Evolutionary conservation across 176 grass and related monocot genomes (phyloP).

Genomic region (Urochloa ruziziensis): DNA sequence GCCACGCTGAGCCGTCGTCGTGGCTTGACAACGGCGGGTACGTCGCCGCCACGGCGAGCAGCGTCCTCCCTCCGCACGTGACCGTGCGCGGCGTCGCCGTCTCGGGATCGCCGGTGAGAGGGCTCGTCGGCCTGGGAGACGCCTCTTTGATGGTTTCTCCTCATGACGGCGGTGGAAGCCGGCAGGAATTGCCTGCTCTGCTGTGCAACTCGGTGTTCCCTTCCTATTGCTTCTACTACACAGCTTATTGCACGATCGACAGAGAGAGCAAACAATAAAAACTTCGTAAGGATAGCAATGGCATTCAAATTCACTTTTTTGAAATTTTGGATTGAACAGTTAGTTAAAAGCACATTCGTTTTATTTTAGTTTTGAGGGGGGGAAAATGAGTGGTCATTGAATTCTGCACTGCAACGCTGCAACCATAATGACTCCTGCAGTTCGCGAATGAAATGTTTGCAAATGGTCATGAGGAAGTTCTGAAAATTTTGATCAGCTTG

Average conservation of each 20-base stretch:
- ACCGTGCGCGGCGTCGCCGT: slow-evolving; percentile 7
- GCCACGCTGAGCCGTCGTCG: background rate
- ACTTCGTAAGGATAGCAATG: background rate
- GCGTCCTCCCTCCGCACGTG: slow-evolving; percentile 16
- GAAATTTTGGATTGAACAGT: background rate
- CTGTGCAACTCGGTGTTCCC: slow-evolving; percentile 34
- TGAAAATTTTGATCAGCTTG: background rate
- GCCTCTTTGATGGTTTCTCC: background rate
- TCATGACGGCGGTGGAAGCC: background rate
- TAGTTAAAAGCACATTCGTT: background rate
- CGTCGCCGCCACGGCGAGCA: background rate
- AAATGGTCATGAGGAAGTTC: background rate
- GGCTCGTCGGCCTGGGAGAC: slow-evolving; percentile 9
- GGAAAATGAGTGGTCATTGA: background rate
- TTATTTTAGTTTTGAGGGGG: no score
- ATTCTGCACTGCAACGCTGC: background rate
- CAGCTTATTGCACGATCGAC: slow-evolving; percentile 18
- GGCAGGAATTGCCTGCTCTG: slow-evolving; percentile 10
- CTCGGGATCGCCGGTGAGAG: slow-evolving; percentile 10
- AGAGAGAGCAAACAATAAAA: background rate
- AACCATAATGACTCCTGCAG: background rate
- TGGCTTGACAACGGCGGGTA: background rate
- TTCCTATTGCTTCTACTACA: slow-evolving; percentile 27
- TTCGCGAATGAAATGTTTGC: background rate
- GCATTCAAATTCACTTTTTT: background rate